Percentiles rank a stretch among this genome's conserved stretches.
phyloP scores from a whole-genome alignment of 176 grass and related monocot species.

The Thinopyrum elongatum region DNA sequence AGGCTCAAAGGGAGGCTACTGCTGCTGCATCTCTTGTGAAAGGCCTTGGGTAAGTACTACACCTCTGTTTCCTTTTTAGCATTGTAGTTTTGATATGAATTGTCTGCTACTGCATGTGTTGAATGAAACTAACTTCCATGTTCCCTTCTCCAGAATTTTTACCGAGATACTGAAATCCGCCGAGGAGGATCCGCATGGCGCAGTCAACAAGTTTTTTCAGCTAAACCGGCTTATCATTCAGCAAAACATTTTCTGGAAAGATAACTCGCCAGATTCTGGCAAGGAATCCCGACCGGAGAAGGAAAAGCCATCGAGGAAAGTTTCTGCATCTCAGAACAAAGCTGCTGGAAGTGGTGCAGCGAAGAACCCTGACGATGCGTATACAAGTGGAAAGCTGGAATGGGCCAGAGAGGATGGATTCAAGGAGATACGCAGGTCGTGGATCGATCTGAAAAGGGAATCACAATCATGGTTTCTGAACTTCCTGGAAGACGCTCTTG shows the following conservation, averaged over 20 bases:
- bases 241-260: slow-evolving; percentile 64
- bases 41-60: slow-evolving; percentile 65
- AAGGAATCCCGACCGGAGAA: slow-evolving; percentile 51
- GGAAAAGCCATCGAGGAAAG: slow-evolving; percentile 64
- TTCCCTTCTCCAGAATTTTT: slow-evolving; percentile 62
- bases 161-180: slow-evolving; percentile 63
- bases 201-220: slow-evolving; percentile 85
- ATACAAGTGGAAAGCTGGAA: slow-evolving; percentile 54
- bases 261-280: slow-evolving; percentile 25
- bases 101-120: neutral
- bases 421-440: slow-evolving; percentile 87
- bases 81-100: neutral
- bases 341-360: slow-evolving; percentile 21
- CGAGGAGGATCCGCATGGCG: slow-evolving; percentile 53
- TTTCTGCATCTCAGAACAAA: slow-evolving; percentile 43
- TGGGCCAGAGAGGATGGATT: slow-evolving; percentile 88
- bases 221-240: slow-evolving; percentile 74
- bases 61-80: too few species aligned
- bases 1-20: slow-evolving; percentile 91
- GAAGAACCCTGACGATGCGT: slow-evolving; percentile 47
- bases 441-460: slow-evolving; percentile 58
- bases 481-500: slow-evolving; percentile 73
- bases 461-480: slow-evolving; percentile 79
- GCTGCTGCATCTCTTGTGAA: slow-evolving; percentile 88
- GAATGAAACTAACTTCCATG: neutral